These are phyloP conservation scores for Trichophyton benhamiae DNA, from an alignment of 2,329 filamentous ascomycete species.

Conservation along the genomic window DNA sequence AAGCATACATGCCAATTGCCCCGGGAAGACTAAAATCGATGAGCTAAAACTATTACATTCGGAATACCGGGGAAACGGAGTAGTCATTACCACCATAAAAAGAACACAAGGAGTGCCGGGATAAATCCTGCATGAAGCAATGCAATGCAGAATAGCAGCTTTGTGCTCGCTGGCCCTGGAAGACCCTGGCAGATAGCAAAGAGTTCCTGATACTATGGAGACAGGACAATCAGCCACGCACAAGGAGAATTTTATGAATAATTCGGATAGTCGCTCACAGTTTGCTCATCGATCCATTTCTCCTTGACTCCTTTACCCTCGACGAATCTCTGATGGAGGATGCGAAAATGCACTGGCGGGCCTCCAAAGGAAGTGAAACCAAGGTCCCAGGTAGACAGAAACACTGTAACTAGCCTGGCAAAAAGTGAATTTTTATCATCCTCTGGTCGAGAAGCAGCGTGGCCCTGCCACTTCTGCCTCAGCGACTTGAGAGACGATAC, in stretches of 20 bases:
- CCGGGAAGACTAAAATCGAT: conserved; percentile 46
- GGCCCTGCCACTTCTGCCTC: neutral
- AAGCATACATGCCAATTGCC: conserved; percentile 55
- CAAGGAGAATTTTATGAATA: neutral
- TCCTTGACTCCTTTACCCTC: conserved; percentile 33
- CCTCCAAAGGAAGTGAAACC: conserved; percentile 56
- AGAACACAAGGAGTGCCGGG: conserved; percentile 46
- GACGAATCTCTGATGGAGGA: conserved; percentile 52
- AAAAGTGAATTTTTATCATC: conserved; percentile 10
- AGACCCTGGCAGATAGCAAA: conserved; percentile 60
- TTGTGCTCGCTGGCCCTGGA: conserved; percentile 56
- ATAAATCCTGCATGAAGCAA: conserved; percentile 51
- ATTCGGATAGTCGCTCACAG: conserved; percentile 33
- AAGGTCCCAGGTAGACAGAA: conserved; percentile 43
- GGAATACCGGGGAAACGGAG: neutral
- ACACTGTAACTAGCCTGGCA: conserved; percentile 23
- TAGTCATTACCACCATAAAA: conserved; percentile 48
- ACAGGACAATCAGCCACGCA: neutral
- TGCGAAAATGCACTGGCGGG: conserved; percentile 58
- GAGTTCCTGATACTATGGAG: conserved; percentile 53
- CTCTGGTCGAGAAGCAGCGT: neutral
- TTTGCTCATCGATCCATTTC: conserved; percentile 57
- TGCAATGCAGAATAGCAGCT: conserved; percentile 58
- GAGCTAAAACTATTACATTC: neutral
- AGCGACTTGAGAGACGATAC: neutral